phyloP scores from a whole-genome alignment of 2,329 filamentous ascomycete species.

The Phaeomoniella chlamydospora region DNA sequence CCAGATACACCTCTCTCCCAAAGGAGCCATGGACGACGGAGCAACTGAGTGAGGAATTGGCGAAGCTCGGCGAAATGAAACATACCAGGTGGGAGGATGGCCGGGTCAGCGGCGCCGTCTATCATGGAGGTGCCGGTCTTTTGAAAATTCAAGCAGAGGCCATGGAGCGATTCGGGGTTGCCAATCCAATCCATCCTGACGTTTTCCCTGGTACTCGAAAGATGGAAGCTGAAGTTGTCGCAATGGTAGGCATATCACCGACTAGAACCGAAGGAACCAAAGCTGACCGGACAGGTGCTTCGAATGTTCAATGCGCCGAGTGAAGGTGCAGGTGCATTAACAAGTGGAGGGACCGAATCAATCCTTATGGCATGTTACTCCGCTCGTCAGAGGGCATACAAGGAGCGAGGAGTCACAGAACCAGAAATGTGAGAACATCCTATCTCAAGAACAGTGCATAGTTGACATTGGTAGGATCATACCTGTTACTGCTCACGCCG shows the following conservation, averaged over 20 bases:
- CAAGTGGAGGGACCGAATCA: constrained; percentile 86
- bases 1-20: constrained; percentile 62
- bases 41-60: constrained; percentile 64
- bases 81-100: constrained; percentile 97
- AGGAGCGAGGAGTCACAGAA: constrained; percentile 74
- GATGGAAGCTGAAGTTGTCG: constrained; percentile 97
- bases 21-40: constrained; percentile 73
- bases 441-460: no score
- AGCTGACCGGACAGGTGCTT: constrained; percentile 45
- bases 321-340: constrained; percentile 77
- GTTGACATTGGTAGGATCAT: constrained; percentile 63
- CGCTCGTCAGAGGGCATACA: constrained; percentile 76
- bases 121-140: constrained; percentile 77
- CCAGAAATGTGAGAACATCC: constrained; percentile 75
- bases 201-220: constrained; percentile 96
- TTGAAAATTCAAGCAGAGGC: constrained; percentile 79
- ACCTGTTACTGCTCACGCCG: constrained; percentile 85
- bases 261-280: neutral
- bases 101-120: constrained; percentile 84
- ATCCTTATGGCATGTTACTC: constrained; percentile 91
- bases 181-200: constrained; percentile 94
- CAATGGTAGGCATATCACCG: constrained; percentile 55
- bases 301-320: constrained; percentile 77
- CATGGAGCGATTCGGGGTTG: constrained; percentile 84
- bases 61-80: constrained; percentile 67